Evolutionary conservation across 495 filamentous ascomycete genomes (phyloP).

Genomic region (Penicillium mononematosum): DNA sequence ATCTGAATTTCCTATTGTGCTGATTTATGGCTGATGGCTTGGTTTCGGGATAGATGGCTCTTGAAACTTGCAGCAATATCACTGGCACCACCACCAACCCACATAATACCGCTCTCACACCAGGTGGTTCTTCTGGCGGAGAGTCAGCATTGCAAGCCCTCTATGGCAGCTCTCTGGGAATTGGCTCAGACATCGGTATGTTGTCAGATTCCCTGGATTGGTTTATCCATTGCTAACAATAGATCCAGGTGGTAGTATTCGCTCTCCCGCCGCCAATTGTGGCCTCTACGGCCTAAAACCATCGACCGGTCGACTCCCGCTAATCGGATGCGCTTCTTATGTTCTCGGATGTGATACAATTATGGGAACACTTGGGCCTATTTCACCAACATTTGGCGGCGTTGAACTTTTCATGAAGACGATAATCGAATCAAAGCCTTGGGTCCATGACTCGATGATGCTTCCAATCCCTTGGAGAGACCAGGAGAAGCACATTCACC

Average conservation of each 20-base stretch:
- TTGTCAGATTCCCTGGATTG: not conserved
- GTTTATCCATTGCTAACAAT: not conserved
- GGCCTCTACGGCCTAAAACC: conserved; percentile 35
- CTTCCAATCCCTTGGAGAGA: conserved; percentile 5
- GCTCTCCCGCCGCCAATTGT: conserved; percentile 32
- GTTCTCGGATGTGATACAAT: conserved; percentile 50
- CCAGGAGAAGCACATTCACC: conserved; percentile 1
- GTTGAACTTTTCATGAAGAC: conserved; percentile 57
- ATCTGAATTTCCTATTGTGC: not conserved
- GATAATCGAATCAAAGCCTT: conserved; percentile 51
- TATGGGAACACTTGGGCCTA: conserved; percentile 50
- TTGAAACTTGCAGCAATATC: conserved; percentile 39
- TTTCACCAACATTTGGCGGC: conserved; percentile 54
- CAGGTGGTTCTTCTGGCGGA: conserved; percentile 41
- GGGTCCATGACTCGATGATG: conserved; percentile 34
- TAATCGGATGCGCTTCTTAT: conserved; percentile 14
- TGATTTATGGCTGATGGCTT: not conserved
- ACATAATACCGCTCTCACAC: conserved; percentile 30
- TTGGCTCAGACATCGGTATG: conserved; percentile 38
- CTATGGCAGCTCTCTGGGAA: conserved; percentile 32
- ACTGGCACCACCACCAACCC: conserved; percentile 40
- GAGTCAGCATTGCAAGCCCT: conserved; percentile 38
- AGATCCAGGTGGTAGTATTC: conserved; percentile 26
- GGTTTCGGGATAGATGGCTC: conserved; percentile 6
- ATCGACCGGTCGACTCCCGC: conserved; percentile 28